Evolutionary conservation across 192 early-diverging fungal genomes (phyloP), one percentile per base, ranked within the genome.

Genomic region (Backusella mclennaniae): DNA sequence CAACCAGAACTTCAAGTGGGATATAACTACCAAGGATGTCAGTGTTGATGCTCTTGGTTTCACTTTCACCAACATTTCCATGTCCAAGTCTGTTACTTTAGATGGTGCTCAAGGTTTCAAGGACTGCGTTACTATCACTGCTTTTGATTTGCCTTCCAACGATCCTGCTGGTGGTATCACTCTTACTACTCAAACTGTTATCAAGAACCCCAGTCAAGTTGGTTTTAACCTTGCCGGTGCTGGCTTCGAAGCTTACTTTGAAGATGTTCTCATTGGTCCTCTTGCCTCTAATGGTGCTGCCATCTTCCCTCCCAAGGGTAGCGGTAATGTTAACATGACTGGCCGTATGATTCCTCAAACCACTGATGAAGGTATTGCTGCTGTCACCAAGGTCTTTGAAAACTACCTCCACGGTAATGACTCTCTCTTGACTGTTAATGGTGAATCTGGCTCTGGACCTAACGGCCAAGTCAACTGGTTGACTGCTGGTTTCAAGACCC

Each of bases 151-250:
- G 23, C 89, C 89, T 29, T 81, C 82, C 17, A 86, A 90, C 44
- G 87, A 87, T 59, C 82, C 88, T 66, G 71, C 69, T 11, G 93
- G 88, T 69, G 91, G 86, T 71, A 91, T 93, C 77, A 89, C 84
- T 53, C 84, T 93, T 71, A 74, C 71, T 66, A 88, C 89, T 74
- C 82, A 84, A 21, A 93, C 89, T 59, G 86, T 84, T 46, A 83
- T 89, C 69, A 91, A 88, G 26, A 92, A 89, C 84, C 89, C 90
- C 33, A 87, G 76, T 35, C 83, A 83, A 59, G 77, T 89, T 44
- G 87, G 87, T 63, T 79, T 91, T 52, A 68, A 79, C 33, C 81
- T 91, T 26, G 82, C 81, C 42, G 82, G 80, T 39, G 79, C 88
- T 76, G 80, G 80, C 21, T 83, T 88, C 67, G 79, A 85, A 19